Percentiles rank a stretch among this genome's conserved stretches.
Conservation (phyloP, 805 yeast species). For the Ogataea populi-albae region DNA sequence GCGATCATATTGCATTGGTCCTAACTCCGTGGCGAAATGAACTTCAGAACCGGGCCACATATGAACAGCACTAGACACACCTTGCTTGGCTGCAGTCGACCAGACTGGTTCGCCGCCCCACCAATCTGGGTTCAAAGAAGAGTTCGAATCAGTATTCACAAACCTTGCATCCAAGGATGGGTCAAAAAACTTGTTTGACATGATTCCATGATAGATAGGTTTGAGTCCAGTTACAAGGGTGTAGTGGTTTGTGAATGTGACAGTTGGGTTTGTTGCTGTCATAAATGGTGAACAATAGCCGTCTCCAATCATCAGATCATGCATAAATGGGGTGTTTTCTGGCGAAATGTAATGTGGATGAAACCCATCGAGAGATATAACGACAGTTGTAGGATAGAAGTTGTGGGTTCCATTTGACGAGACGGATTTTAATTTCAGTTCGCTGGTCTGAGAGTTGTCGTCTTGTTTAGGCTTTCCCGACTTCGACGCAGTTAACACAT, state of each 20-base stretch:
- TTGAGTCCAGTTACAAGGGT: slow-evolving; percentile 81
- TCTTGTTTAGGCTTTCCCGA: background rate
- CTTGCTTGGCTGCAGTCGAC: slow-evolving; percentile 67
- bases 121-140: slow-evolving; percentile 54
- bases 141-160: slow-evolving; percentile 54
- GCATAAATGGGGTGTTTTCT: slow-evolving; percentile 67
- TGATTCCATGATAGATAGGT: slow-evolving; percentile 84
- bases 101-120: slow-evolving; percentile 95
- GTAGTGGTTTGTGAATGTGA: slow-evolving; percentile 92
- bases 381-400: slow-evolving; percentile 75
- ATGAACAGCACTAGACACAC: slow-evolving; percentile 70
- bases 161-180: slow-evolving; percentile 54
- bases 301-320: slow-evolving; percentile 48
- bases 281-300: slow-evolving; percentile 78
- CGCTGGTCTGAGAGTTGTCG: background rate
- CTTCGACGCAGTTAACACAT: slow-evolving; percentile 7
- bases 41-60: slow-evolving; percentile 98
- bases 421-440: slow-evolving; percentile 17
- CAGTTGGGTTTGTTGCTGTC: slow-evolving; percentile 84
- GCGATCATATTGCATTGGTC: slow-evolving; percentile 55
- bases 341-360: slow-evolving; percentile 82
- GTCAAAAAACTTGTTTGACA: slow-evolving; percentile 78
- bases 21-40: slow-evolving; percentile 41
- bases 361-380: slow-evolving; percentile 83
- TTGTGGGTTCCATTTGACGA: slow-evolving; percentile 61